Evolutionary conservation across 2,329 filamentous ascomycete genomes (phyloP).

Genomic region (Claviceps pusilla): DNA sequence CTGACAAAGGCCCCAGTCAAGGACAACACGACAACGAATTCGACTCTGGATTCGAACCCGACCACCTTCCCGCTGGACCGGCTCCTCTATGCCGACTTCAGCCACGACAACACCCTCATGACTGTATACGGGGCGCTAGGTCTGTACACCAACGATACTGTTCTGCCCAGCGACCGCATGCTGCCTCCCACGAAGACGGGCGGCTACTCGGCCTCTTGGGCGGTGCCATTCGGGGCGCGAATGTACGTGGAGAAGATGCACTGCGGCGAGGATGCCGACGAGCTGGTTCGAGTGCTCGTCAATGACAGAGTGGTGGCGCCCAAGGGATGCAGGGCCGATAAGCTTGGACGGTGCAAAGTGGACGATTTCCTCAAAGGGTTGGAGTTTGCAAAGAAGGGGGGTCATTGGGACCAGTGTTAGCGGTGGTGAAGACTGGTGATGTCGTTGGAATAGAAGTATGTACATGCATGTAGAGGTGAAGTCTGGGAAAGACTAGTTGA

Average conservation of each 20-base stretch:
- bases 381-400: constrained; percentile 56
- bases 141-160: constrained; percentile 52
- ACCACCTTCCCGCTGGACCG: constrained; percentile 58
- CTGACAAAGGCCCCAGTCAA: constrained; percentile 53
- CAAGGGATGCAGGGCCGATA: constrained; percentile 54
- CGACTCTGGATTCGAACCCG: constrained; percentile 53
- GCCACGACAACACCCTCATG: constrained; percentile 79
- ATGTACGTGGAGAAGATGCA: constrained; percentile 80
- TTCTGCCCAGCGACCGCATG: constrained; percentile 36
- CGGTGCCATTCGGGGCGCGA: constrained; percentile 66
- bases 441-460: no score
- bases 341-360: constrained; percentile 54
- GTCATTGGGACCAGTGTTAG: constrained; percentile 55
- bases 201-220: constrained; percentile 64
- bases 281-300: constrained; percentile 63
- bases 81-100: constrained; percentile 73
- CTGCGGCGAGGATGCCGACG: constrained; percentile 43
- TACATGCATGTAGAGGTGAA: no score
- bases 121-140: constrained; percentile 63
- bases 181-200: constrained; percentile 36
- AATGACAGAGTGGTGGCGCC: constrained; percentile 72
- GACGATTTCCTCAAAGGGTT: constrained; percentile 59
- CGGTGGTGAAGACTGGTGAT: no score
- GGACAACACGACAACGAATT: constrained; percentile 64
- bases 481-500: no score